phyloP scores from a whole-genome alignment of 1,284 basidiomycete genomes.

The Ustilago shanxiensis region DNA sequence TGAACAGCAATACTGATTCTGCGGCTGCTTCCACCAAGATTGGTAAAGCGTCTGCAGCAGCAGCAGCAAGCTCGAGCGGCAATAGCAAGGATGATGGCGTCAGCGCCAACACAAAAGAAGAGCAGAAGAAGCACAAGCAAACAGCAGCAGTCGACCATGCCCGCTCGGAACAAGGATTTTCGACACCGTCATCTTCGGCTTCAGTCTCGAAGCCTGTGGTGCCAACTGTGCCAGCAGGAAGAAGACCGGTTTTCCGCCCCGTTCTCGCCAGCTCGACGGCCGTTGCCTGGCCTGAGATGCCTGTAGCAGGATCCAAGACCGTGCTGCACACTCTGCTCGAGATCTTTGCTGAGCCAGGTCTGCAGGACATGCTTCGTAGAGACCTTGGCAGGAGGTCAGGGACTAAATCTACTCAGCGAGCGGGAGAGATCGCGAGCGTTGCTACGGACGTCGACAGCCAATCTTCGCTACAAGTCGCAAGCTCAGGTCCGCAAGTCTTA shows the following conservation, averaged over 20 bases:
- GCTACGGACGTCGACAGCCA: conserved; percentile 14
- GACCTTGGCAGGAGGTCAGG: conserved; percentile 27
- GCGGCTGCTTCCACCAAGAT: not conserved
- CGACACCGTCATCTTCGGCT: not conserved
- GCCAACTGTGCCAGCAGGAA: conserved; percentile 21
- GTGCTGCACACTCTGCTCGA: conserved; percentile 51
- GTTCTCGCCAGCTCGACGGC: conserved; percentile 49
- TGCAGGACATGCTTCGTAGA: conserved; percentile 16
- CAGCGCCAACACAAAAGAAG: not conserved
- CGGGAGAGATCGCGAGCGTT: not conserved
- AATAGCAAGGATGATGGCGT: conserved; percentile 11
- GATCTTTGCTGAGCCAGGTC: conserved; percentile 17
- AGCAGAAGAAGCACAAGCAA: conserved; percentile 7
- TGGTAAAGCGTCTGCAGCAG: not conserved
- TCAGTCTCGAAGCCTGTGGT: conserved; percentile 6
- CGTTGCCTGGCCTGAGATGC: conserved; percentile 51
- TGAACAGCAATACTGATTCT: not conserved
- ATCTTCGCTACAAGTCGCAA: no score
- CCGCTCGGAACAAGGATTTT: not conserved
- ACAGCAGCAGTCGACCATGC: not conserved
- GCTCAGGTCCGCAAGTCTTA: conserved; percentile 19
- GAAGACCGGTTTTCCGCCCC: conserved; percentile 48
- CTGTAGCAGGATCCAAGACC: conserved; percentile 44
- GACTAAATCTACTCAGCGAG: not conserved
- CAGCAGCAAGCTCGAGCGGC: conserved; percentile 3